These are phyloP conservation scores for Piper longum DNA, from an alignment of 164 flowering plant genomes.

Conservation along the genomic window DNA sequence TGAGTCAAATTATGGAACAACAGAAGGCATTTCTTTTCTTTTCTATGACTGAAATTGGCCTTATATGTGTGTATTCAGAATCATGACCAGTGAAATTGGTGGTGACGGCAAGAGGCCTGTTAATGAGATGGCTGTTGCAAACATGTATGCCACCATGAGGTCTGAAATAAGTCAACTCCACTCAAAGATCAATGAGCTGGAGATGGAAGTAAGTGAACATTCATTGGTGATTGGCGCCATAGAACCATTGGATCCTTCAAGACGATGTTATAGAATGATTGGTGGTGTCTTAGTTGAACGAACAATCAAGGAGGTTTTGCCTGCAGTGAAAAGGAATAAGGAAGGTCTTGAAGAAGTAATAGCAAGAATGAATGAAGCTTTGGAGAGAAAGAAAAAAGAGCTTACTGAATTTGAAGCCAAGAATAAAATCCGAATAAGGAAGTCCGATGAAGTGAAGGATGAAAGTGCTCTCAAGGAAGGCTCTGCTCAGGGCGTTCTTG, in stretches of 20 bases:
- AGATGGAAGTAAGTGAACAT: conserved; percentile 95
- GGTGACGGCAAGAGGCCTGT: conserved; percentile 34
- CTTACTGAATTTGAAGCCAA: conserved; percentile 65
- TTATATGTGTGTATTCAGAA: not conserved
- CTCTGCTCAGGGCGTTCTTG: conserved; percentile 80
- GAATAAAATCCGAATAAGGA: conserved; percentile 64
- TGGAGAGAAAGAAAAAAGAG: conserved; percentile 79
- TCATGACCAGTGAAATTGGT: conserved; percentile 7
- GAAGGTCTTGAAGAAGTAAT: conserved; percentile 90
- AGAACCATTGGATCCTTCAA: conserved; percentile 69
- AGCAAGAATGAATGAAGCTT: conserved; percentile 51
- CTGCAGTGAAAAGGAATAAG: conserved; percentile 82
- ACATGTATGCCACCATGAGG: conserved; percentile 56
- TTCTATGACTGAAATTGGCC: not conserved
- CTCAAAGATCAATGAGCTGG: conserved; percentile 82
- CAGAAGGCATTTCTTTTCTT: not conserved
- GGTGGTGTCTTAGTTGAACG: conserved; percentile 95
- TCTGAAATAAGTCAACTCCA: conserved; percentile 67
- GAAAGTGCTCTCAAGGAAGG: conserved; percentile 59
- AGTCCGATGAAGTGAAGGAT: conserved; percentile 38
- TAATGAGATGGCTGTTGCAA: conserved; percentile 80
- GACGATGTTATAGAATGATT: conserved; percentile 86
- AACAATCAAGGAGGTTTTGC: conserved; percentile 78
- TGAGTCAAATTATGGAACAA: no score
- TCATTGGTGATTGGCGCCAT: conserved; percentile 70